Conservation (phyloP, 2,329 filamentous ascomycete genomes). For the Pseudogymnoascus sp. region DNA sequence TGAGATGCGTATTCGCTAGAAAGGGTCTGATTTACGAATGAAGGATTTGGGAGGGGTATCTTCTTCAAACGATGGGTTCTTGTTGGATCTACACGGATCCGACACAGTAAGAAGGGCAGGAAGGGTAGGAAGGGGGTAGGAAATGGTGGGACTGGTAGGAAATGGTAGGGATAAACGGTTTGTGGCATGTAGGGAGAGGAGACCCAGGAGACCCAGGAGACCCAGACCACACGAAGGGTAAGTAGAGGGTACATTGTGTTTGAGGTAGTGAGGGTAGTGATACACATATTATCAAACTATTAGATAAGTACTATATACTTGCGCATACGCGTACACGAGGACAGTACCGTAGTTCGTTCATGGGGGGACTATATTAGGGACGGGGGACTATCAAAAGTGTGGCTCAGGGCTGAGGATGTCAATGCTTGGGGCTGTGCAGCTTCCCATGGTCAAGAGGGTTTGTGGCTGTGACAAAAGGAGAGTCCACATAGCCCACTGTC, state of each 20-base stretch:
- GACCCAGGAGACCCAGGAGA: neutral
- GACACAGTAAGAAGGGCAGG: slow-evolving; percentile 9
- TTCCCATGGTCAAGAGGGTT: neutral
- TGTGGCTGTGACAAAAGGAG: neutral
- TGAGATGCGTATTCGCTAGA: neutral
- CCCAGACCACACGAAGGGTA: neutral
- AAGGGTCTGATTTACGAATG: neutral
- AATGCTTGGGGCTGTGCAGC: neutral
- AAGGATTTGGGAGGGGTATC: slow-evolving; percentile 10
- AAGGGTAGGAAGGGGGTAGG: slow-evolving; percentile 9
- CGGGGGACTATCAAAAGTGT: neutral
- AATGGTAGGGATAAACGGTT: slow-evolving; percentile 11
- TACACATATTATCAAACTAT: neutral
- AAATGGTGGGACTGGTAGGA: slow-evolving; percentile 12
- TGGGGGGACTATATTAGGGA: neutral
- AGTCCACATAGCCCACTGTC: neutral
- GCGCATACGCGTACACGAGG: neutral
- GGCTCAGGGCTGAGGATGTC: neutral
- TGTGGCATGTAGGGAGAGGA: slow-evolving; percentile 15
- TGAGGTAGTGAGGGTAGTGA: neutral
- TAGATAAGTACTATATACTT: neutral
- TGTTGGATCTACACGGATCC: slow-evolving; percentile 14
- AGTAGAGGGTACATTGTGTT: neutral
- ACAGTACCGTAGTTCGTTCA: neutral
- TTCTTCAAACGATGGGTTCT: slow-evolving; percentile 6